Percentiles rank a stretch among this genome's conserved stretches.
These are phyloP conservation scores for Nepenthes mirabilis DNA, from an alignment of 148 eudicot species.

Conservation along the genomic window DNA sequence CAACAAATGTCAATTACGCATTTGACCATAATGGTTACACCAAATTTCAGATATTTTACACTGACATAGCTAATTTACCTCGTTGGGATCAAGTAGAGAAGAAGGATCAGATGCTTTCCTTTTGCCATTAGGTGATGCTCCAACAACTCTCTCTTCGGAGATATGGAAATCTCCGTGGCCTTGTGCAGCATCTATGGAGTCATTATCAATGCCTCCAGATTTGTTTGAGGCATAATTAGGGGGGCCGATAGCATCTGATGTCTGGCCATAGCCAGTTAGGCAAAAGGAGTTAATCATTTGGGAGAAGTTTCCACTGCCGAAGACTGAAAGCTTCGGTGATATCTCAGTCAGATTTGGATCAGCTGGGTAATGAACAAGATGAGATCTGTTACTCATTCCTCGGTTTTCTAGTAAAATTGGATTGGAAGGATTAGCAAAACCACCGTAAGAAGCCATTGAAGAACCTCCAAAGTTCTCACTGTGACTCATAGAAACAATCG, in stretches of 20 bases:
- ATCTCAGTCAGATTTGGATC: conserved; percentile 49
- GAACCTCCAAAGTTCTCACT: conserved; percentile 38
- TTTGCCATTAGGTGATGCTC: conserved; percentile 45
- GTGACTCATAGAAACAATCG: conserved; percentile 40
- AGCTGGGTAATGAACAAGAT: conserved; percentile 35
- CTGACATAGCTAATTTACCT: conserved; percentile 26
- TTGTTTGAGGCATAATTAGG: conserved; percentile 13
- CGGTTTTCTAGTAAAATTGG: conserved; percentile 20
- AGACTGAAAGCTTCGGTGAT: conserved; percentile 42
- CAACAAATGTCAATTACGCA: too few relatives aligned
- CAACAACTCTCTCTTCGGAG: conserved; percentile 25
- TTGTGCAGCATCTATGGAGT: conserved; percentile 11
- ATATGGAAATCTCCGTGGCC: conserved; percentile 27
- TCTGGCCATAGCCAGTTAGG: conserved; percentile 29
- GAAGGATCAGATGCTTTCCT: conserved; percentile 35
- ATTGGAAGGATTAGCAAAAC: conserved; percentile 27
- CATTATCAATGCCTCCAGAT: conserved; percentile 13
- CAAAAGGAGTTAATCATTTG: conserved; percentile 54
- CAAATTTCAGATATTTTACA: too few relatives aligned
- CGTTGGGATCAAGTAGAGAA: conserved; percentile 25
- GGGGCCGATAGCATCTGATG: conserved; percentile 10
- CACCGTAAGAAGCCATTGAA: conserved; percentile 36
- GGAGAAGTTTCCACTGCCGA: conserved; percentile 54
- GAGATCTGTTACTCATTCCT: conserved; percentile 15
- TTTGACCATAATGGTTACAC: too few relatives aligned